phyloP scores from a whole-genome alignment of 495 filamentous ascomycete genomes.

The Tuber indicum region DNA sequence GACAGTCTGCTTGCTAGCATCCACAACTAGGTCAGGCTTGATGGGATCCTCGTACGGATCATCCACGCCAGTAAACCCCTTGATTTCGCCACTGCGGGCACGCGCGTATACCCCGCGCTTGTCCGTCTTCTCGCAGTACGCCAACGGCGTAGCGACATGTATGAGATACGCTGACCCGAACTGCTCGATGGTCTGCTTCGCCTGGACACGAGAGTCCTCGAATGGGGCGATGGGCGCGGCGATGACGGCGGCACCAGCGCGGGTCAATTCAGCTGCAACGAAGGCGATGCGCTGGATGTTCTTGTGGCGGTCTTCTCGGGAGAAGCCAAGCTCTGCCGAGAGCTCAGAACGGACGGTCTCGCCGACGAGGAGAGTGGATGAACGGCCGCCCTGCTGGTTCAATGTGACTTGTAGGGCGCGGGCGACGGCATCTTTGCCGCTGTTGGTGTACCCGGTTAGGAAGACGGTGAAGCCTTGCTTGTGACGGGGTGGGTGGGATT shows the following conservation, averaged over 20 bases:
- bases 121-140: conserved; percentile 90
- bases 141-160: conserved; percentile 87
- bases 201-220: conserved; percentile 64
- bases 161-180: conserved; percentile 88
- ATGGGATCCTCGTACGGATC: conserved; percentile 86
- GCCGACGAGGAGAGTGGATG: conserved; percentile 86
- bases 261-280: conserved; percentile 88
- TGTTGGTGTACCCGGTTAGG: conserved; percentile 93
- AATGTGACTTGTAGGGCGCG: conserved; percentile 93
- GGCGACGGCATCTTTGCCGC: conserved; percentile 91
- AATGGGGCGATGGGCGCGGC: conserved; percentile 96
- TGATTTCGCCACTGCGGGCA: conserved; percentile 86
- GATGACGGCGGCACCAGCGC: conserved; percentile 89
- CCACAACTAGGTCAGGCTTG: conserved; percentile 78
- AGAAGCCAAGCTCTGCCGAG: conserved; percentile 92
- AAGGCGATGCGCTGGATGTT: conserved; percentile 97
- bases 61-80: conserved; percentile 97
- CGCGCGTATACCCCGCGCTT: conserved; percentile 82
- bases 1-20: conserved; percentile 76
- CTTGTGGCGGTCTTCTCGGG: conserved; percentile 81
- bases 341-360: conserved; percentile 92
- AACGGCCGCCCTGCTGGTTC: conserved; percentile 95
- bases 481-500: conserved; percentile 84
- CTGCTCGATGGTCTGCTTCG: conserved; percentile 76
- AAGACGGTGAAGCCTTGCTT: conserved; percentile 96